A percentile compares a stretch with the other conserved stretches of the same genome.
Evolutionary conservation across 2,329 filamentous ascomycete genomes (phyloP).

Genomic region (Pyrenophora tritici-repentis): DNA sequence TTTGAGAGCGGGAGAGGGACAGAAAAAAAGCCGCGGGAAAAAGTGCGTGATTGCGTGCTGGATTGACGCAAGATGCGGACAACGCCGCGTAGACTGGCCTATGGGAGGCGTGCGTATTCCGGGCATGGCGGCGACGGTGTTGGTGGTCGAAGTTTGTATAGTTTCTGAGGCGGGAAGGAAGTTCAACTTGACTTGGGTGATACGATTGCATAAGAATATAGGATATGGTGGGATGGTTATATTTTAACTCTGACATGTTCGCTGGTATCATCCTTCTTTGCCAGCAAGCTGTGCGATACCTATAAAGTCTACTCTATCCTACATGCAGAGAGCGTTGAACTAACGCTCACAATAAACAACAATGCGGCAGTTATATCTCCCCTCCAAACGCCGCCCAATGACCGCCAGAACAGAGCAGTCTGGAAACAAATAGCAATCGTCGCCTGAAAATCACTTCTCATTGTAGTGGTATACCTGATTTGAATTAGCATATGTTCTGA

Average conservation of each 20-base stretch:
- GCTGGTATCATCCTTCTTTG: conserved; percentile 15
- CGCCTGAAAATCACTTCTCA: conserved; percentile 59
- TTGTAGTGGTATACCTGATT: conserved; percentile 85
- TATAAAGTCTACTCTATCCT: conserved; percentile 13
- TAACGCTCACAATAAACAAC: conserved; percentile 11
- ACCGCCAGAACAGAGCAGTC: conserved; percentile 18
- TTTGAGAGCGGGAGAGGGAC: too few relatives aligned
- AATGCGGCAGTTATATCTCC: conserved; percentile 6
- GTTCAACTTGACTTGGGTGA: too few relatives aligned
- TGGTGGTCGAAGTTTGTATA: neutral
- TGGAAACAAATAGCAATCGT: conserved; percentile 4
- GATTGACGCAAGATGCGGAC: neutral
- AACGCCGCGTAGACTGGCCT: neutral
- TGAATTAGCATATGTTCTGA: neutral
- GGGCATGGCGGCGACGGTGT: neutral
- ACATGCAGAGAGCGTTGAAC: conserved; percentile 10
- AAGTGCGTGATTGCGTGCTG: neutral
- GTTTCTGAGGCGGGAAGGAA: neutral
- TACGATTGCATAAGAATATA: too few relatives aligned
- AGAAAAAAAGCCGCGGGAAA: too few relatives aligned
- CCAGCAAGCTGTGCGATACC: conserved; percentile 17
- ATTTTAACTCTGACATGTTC: conserved; percentile 4
- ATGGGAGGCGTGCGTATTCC: neutral
- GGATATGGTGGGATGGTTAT: neutral
- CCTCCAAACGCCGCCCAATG: conserved; percentile 42